phyloP scores from a whole-genome alignment of 1,284 basidiomycete species.

The Apiotrichum brassicae region DNA sequence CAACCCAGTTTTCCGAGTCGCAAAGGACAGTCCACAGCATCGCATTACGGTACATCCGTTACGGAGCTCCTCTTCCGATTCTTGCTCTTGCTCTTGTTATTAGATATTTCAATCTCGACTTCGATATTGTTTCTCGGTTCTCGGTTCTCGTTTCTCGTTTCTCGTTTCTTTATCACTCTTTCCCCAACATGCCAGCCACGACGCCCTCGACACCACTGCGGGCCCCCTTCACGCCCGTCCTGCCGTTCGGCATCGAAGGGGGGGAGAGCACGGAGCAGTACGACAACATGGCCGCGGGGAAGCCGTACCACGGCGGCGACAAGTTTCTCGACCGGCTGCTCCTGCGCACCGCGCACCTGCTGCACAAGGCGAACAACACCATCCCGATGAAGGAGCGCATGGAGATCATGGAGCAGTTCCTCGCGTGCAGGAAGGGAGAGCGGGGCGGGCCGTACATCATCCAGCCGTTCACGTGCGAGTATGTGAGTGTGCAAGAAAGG shows the following conservation, averaged over 20 bases:
- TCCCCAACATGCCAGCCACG: not conserved
- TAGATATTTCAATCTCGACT: too few species aligned
- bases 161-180: not conserved
- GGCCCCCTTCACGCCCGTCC: not conserved
- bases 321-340: slow-evolving; percentile 29
- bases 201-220: not conserved
- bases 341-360: slow-evolving; percentile 11
- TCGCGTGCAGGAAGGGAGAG: slow-evolving; percentile 11
- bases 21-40: too few species aligned
- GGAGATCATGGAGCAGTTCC: slow-evolving; percentile 20
- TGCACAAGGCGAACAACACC: slow-evolving; percentile 24
- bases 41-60: too few species aligned
- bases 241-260: not conserved
- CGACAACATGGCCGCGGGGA: slow-evolving; percentile 27
- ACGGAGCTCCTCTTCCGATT: too few species aligned
- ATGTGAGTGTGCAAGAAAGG: slow-evolving; percentile 21
- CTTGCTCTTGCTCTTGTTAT: too few species aligned
- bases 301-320: slow-evolving; percentile 32
- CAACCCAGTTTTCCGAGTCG: too few species aligned
- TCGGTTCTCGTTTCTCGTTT: not conserved
- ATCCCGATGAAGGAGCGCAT: slow-evolving; percentile 19
- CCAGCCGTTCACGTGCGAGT: slow-evolving; percentile 36
- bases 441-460: slow-evolving; percentile 9
- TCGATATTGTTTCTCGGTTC: not conserved
- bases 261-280: slow-evolving; percentile 1